Evolutionary conservation across 2,329 filamentous ascomycete species (phyloP).

Genomic region (Plenodomus biglobosus): DNA sequence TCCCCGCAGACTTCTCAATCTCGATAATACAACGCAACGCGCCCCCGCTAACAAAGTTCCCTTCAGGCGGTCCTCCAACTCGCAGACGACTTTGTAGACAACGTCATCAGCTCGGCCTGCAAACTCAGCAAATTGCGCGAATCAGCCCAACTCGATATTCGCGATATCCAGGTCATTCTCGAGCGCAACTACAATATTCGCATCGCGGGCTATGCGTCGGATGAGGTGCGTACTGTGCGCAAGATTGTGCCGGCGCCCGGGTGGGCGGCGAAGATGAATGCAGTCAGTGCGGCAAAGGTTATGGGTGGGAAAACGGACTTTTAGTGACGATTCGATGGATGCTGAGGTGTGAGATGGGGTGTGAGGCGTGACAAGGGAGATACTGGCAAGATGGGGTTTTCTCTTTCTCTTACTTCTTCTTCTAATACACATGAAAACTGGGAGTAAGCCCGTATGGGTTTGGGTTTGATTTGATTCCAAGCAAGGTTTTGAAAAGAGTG

Average conservation of each 20-base stretch:
- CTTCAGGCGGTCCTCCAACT: slow-evolving; percentile 78
- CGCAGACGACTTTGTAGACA: slow-evolving; percentile 93
- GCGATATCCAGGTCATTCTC: slow-evolving; percentile 59
- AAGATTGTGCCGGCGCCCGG: slow-evolving; percentile 85
- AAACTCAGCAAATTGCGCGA: slow-evolving; percentile 90
- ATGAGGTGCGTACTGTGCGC: slow-evolving; percentile 90
- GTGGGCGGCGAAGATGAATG: slow-evolving; percentile 97
- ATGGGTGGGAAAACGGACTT: slow-evolving; percentile 52
- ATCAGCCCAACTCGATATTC: slow-evolving; percentile 82
- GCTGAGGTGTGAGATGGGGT: no score
- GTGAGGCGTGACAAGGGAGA: no score
- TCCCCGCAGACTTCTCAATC: no score
- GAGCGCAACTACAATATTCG: slow-evolving; percentile 72
- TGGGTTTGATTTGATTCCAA: no score
- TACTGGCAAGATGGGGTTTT: no score
- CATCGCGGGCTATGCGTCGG: slow-evolving; percentile 90
- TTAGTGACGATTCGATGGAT: no score
- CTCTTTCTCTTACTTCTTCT: no score
- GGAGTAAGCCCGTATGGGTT: no score
- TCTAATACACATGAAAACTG: no score
- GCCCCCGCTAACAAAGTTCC: not conserved
- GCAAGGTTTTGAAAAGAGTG: no score
- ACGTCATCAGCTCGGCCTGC: slow-evolving; percentile 82
- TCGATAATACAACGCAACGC: no score
- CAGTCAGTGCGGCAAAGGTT: slow-evolving; percentile 88